A percentile compares a stretch with the other conserved stretches of the same genome.
Conservation (phyloP, 148 eudicot species). For the Drosera capensis region DNA sequence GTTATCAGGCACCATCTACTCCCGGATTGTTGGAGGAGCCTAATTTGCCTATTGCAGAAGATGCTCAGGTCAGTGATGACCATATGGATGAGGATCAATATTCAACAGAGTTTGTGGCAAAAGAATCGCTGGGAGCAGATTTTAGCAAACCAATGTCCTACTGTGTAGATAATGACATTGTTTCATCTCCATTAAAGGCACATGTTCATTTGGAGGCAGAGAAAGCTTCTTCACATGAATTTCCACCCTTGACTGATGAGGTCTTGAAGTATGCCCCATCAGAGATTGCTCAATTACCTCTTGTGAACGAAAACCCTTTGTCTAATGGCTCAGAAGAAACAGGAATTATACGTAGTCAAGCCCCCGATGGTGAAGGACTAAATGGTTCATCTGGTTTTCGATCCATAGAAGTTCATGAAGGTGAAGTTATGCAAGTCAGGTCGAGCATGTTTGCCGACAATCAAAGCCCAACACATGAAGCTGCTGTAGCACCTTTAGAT, state of each 20-base stretch:
- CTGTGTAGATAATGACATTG: slow-evolving; percentile 6
- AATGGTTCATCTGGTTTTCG: slow-evolving; percentile 9
- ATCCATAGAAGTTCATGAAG: slow-evolving; percentile 8
- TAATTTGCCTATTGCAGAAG: slow-evolving; percentile 46
- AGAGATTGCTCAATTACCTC: slow-evolving; percentile 8
- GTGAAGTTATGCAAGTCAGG: slow-evolving; percentile 14
- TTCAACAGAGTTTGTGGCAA: slow-evolving; percentile 19
- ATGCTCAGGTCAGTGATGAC: slow-evolving; percentile 55
- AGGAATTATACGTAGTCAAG: slow-evolving; percentile 13
- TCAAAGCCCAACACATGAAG: neutral
- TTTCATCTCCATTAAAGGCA: slow-evolving; percentile 12
- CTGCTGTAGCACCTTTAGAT: neutral
- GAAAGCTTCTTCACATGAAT: slow-evolving; percentile 6
- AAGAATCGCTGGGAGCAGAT: slow-evolving; percentile 20
- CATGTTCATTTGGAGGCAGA: slow-evolving; percentile 17
- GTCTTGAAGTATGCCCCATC: neutral
- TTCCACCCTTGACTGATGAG: slow-evolving; percentile 2
- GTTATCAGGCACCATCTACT: slow-evolving; percentile 75
- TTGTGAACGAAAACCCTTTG: slow-evolving; percentile 11
- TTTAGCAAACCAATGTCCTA: slow-evolving; percentile 15
- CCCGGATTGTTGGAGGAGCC: slow-evolving; percentile 83
- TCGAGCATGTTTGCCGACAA: slow-evolving; percentile 6
- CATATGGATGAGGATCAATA: slow-evolving; percentile 53
- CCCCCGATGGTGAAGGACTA: slow-evolving; percentile 10
- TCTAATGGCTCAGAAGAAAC: slow-evolving; percentile 10